These are phyloP conservation scores for Picea glauca DNA, from an alignment of 75 land plant species.

Conservation along the genomic window DNA sequence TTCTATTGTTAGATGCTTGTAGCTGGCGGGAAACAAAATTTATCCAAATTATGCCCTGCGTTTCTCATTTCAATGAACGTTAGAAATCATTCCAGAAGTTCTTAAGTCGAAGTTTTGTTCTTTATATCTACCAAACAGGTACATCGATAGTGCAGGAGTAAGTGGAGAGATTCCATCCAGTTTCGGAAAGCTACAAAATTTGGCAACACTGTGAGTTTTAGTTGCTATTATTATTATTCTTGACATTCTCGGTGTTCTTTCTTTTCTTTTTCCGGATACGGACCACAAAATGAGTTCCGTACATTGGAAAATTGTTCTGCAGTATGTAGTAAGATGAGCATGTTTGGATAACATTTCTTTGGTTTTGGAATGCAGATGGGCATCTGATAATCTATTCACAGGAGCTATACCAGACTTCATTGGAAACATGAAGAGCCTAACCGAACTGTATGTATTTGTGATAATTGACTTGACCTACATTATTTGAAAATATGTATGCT, in stretches of 20 bases:
- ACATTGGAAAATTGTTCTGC: not conserved
- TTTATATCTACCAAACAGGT: slow-evolving; percentile 10
- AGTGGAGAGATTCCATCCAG: slow-evolving; percentile 26
- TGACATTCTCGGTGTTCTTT: not conserved
- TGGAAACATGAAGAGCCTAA: slow-evolving; percentile 17
- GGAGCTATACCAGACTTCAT: slow-evolving; percentile 23
- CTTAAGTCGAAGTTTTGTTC: too few species aligned
- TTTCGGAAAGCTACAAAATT: slow-evolving; percentile 16
- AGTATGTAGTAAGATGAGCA: too few species aligned
- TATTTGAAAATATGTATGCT: not conserved
- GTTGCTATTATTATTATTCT: slow-evolving; percentile 1
- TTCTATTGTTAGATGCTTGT: too few species aligned
- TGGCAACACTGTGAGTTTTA: slow-evolving; percentile 14
- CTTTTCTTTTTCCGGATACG: not conserved
- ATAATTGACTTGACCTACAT: not conserved
- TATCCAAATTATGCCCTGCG: too few species aligned
- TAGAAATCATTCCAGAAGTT: too few species aligned
- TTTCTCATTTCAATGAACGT: too few species aligned
- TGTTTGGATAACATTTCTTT: not conserved
- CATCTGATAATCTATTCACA: slow-evolving; percentile 33
- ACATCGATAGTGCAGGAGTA: slow-evolving; percentile 33
- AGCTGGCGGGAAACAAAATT: too few species aligned
- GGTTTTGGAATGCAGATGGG: slow-evolving; percentile 20
- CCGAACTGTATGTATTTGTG: slow-evolving; percentile 14
- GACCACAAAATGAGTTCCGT: not conserved